Evolutionary conservation across 306 rosid species (phyloP).

Genomic region (Casuarina cunninghamiana): DNA sequence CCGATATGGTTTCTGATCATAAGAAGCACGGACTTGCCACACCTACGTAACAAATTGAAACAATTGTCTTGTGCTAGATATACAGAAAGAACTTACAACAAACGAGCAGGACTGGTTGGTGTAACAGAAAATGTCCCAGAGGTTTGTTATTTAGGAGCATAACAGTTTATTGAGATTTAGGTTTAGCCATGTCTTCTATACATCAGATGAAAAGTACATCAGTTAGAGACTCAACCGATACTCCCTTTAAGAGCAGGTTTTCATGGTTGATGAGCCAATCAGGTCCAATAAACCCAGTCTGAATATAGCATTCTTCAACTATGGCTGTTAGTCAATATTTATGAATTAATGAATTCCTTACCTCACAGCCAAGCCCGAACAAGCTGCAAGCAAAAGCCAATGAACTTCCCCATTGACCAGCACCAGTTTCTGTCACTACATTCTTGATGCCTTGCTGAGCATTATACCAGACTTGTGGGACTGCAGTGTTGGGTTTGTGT

Average conservation of each 20-base stretch:
- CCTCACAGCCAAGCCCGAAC: slow-evolving; percentile 90
- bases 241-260: neutral
- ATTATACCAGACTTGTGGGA: slow-evolving; percentile 95
- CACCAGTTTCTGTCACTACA: slow-evolving; percentile 96
- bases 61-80: slow-evolving; percentile 1
- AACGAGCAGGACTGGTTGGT: neutral
- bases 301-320: neutral
- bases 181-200: neutral
- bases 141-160: neutral
- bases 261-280: slow-evolving; percentile 8
- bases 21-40: slow-evolving; percentile 97
- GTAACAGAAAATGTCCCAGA: neutral
- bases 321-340: neutral
- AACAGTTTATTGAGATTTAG: neutral
- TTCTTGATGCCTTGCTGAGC: slow-evolving; percentile 75
- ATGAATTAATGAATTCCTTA: slow-evolving; percentile 16
- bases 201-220: neutral
- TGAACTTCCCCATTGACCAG: slow-evolving; percentile 98
- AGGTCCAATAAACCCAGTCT: neutral
- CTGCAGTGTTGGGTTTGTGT: slow-evolving; percentile 90
- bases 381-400: slow-evolving; percentile 92
- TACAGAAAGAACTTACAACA: neutral
- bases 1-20: slow-evolving; percentile 83
- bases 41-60: slow-evolving; percentile 46
- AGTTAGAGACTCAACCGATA: neutral